These are phyloP conservation scores for Trichoderma simmonsii DNA, from an alignment of 2,329 filamentous ascomycete genomes.

Conservation along the genomic window DNA sequence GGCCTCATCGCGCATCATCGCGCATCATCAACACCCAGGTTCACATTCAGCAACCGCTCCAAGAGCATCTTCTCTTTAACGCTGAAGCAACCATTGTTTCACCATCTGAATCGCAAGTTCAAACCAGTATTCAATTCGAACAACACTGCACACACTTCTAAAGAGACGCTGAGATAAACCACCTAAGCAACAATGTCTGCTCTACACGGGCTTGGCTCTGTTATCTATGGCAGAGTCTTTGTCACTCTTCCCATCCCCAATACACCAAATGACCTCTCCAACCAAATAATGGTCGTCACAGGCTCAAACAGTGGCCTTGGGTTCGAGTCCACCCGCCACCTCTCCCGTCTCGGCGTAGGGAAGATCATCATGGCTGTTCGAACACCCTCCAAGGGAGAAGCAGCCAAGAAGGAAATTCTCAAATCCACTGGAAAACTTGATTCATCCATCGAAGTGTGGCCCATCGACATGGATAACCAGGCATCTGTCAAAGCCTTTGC, in stretches of 20 bases:
- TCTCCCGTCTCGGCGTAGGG: conserved; percentile 33
- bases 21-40: background rate
- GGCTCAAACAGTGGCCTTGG: conserved; percentile 38
- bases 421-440: conserved; percentile 21
- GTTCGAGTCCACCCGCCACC: conserved; percentile 39
- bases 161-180: background rate
- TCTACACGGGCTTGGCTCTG: background rate
- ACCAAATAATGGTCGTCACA: conserved; percentile 34
- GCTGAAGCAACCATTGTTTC: background rate
- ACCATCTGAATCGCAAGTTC: background rate
- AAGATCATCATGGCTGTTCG: conserved; percentile 41
- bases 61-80: background rate
- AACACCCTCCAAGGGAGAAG: conserved; percentile 35
- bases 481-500: conserved; percentile 16
- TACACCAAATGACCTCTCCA: background rate
- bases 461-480: conserved; percentile 18
- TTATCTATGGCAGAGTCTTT: background rate
- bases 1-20: background rate
- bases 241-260: background rate
- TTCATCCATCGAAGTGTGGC: conserved; percentile 20
- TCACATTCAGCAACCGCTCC: background rate
- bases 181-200: background rate
- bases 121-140: background rate
- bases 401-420: conserved; percentile 34
- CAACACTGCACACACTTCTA: too few relatives aligned